phyloP scores from a whole-genome alignment of 352 stramenopile genomes.

The Globisporangium viniferum region DNA sequence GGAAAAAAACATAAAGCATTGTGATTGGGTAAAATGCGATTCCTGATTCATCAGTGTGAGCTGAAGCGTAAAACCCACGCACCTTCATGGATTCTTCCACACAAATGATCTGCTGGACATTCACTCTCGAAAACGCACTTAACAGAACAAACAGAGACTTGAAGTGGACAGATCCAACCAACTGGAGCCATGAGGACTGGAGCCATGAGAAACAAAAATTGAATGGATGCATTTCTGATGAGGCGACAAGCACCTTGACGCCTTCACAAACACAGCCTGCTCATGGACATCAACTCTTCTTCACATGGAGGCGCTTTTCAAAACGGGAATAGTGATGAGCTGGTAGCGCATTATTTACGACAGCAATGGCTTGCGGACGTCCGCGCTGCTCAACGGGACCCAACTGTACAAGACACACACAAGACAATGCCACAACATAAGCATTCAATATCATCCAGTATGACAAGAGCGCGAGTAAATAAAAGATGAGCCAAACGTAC shows the following conservation, averaged over 20 bases:
- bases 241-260: no score
- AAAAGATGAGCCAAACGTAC: not conserved
- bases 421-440: not conserved
- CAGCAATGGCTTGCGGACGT: conserved; percentile 11
- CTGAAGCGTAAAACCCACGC: not conserved
- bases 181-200: not conserved
- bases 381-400: not conserved
- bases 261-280: no score
- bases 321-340: not conserved
- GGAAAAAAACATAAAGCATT: not conserved
- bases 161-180: not conserved
- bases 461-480: not conserved
- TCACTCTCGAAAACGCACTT: conserved; percentile 2
- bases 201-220: no score
- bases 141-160: not conserved
- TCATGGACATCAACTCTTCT: no score
- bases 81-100: not conserved
- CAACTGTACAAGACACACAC: not conserved
- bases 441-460: not conserved
- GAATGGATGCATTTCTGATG: no score
- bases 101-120: not conserved
- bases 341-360: not conserved
- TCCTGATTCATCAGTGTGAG: conserved; percentile 6
- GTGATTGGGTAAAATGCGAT: not conserved
- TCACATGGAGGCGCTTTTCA: no score